Percentiles rank a stretch among this genome's conserved stretches.
These are phyloP conservation scores for Xanthoconium purpureum DNA, from an alignment of 768 basidiomycete genomes.

Conservation along the genomic window DNA sequence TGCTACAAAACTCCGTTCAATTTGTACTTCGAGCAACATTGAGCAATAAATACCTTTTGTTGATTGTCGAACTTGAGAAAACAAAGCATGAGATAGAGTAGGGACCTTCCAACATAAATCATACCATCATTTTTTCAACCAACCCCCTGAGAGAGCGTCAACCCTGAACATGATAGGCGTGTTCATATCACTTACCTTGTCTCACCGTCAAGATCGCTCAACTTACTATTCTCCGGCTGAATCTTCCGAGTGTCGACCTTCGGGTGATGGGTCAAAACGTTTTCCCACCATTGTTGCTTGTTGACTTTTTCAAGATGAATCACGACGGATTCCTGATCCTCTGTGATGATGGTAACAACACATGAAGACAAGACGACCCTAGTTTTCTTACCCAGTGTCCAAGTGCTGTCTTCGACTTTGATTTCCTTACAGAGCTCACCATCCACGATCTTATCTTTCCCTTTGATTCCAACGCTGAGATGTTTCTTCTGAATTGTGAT, in stretches of 20 bases:
- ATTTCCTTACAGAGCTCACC: slow-evolving; percentile 92
- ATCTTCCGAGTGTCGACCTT: slow-evolving; percentile 97
- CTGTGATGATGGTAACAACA: slow-evolving; percentile 39
- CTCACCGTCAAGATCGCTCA: slow-evolving; percentile 94
- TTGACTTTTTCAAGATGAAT: slow-evolving; percentile 87
- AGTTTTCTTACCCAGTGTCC: slow-evolving; percentile 75
- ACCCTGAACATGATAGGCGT: background rate
- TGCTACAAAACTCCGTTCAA: slow-evolving; percentile 46
- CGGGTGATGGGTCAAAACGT: slow-evolving; percentile 90
- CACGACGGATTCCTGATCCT: slow-evolving; percentile 70
- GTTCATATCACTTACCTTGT: slow-evolving; percentile 60
- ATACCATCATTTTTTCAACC: slow-evolving; percentile 99
- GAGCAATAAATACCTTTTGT: slow-evolving; percentile 34
- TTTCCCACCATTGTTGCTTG: slow-evolving; percentile 95
- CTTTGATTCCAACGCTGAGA: slow-evolving; percentile 82
- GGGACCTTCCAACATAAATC: slow-evolving; percentile 21
- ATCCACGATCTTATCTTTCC: slow-evolving; percentile 78
- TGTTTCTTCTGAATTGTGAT: slow-evolving; percentile 79
- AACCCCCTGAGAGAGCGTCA: slow-evolving; percentile 60
- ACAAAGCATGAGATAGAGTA: slow-evolving; percentile 7
- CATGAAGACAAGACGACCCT: background rate
- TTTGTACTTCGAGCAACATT: background rate
- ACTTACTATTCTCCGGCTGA: slow-evolving; percentile 89
- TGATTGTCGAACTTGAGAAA: slow-evolving; percentile 43
- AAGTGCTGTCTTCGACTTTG: slow-evolving; percentile 95